A percentile compares a stretch with the other conserved stretches of the same genome.
Conservation (phyloP, 2,329 filamentous ascomycete genomes). For the Thielaviopsis musarum region DNA sequence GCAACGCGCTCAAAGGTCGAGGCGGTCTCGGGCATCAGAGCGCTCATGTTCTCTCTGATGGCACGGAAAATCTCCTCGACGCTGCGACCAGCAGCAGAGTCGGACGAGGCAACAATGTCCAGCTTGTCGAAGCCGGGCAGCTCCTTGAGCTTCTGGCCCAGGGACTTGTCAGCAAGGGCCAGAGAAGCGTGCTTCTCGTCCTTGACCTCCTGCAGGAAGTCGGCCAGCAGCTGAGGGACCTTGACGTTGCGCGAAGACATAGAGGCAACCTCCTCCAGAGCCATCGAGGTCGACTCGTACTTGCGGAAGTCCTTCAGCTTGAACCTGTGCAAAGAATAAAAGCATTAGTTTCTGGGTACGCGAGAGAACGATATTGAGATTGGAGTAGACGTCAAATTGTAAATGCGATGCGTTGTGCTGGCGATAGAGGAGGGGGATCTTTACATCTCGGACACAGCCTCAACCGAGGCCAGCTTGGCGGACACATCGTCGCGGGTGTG, state of each 20-base stretch:
- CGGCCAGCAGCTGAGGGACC: constrained; percentile 71
- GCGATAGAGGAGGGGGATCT: constrained; percentile 17
- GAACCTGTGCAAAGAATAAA: constrained; percentile 34
- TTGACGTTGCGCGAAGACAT: constrained; percentile 66
- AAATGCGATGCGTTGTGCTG: background rate
- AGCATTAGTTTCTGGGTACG: constrained; percentile 9
- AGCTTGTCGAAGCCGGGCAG: constrained; percentile 75
- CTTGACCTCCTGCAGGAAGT: constrained; percentile 76
- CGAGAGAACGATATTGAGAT: background rate
- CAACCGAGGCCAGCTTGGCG: constrained; percentile 58
- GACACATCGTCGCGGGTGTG: constrained; percentile 72
- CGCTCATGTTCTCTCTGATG: constrained; percentile 78
- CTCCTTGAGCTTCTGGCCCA: constrained; percentile 83
- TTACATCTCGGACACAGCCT: constrained; percentile 75
- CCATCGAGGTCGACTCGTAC: constrained; percentile 83
- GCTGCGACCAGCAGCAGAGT: constrained; percentile 46
- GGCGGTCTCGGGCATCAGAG: constrained; percentile 72
- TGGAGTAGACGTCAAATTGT: background rate
- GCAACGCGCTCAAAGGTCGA: constrained; percentile 88
- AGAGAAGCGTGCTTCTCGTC: constrained; percentile 95
- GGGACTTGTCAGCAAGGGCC: constrained; percentile 83
- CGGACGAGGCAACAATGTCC: constrained; percentile 61
- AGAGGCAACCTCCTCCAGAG: constrained; percentile 76
- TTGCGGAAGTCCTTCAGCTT: constrained; percentile 96
- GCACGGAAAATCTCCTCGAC: constrained; percentile 76